Conservation (phyloP, 176 grass and related monocot genomes). For the Bolboschoenus planiculmis region DNA sequence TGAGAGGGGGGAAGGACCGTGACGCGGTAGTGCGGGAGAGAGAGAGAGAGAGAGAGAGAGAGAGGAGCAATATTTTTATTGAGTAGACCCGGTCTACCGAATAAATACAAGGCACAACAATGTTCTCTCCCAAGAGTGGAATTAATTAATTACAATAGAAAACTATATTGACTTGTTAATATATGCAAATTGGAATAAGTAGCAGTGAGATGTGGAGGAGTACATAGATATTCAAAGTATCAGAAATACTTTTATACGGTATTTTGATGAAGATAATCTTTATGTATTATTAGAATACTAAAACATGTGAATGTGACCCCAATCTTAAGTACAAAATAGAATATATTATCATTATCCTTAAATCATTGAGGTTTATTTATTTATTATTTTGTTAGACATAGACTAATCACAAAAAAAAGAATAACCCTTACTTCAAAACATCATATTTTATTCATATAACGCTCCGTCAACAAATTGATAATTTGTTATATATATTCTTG, state of each 20-base stretch:
- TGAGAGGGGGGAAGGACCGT: not conserved
- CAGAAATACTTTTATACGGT: not conserved
- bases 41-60: not conserved
- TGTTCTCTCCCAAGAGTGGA: not conserved
- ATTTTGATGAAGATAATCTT: not conserved
- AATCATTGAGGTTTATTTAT: not conserved
- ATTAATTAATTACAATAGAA: not conserved
- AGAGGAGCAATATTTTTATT: not conserved
- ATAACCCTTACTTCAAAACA: not conserved
- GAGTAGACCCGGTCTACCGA: not conserved
- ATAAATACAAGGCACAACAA: not conserved
- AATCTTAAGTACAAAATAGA: not conserved
- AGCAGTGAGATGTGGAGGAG: not conserved
- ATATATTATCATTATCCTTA: not conserved
- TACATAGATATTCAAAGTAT: not conserved
- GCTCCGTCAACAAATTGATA: not conserved
- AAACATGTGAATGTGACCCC: not conserved
- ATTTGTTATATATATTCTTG: not conserved
- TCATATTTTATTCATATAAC: not conserved
- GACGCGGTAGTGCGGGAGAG: slow-evolving; percentile 20
- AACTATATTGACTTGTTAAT: not conserved
- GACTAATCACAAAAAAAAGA: not conserved
- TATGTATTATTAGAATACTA: not conserved
- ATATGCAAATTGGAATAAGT: not conserved
- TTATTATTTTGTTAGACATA: not conserved